These are phyloP conservation scores for Phytophthora pseudosyringae DNA, from an alignment of 352 stramenopile species.

Conservation along the genomic window DNA sequence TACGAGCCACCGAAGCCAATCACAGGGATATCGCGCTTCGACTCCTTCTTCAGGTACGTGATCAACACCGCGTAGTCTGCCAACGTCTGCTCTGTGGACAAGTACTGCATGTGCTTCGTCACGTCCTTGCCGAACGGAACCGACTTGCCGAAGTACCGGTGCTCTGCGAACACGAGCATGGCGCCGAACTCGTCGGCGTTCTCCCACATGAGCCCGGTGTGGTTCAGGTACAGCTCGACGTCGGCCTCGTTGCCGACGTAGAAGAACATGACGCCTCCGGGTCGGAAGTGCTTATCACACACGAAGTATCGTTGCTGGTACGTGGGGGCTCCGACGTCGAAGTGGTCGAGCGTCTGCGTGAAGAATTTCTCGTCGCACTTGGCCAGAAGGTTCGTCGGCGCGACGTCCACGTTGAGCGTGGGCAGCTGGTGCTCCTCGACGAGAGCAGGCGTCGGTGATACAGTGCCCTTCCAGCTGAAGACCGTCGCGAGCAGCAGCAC, in stretches of 20 bases:
- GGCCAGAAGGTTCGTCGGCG: constrained; percentile 46
- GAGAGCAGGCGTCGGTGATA: not conserved
- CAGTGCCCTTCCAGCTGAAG: constrained; percentile 8
- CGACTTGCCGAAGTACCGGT: constrained; percentile 96
- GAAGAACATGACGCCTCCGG: constrained; percentile 90
- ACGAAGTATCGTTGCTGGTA: constrained; percentile 92
- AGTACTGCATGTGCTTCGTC: constrained; percentile 72
- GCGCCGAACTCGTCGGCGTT: constrained; percentile 91
- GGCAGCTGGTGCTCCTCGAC: constrained; percentile 2
- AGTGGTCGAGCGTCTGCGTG: constrained; percentile 82
- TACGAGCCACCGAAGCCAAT: constrained; percentile 83
- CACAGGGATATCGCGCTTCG: constrained; percentile 53
- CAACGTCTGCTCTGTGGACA: constrained; percentile 85
- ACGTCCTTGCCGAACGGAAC: constrained; percentile 82
- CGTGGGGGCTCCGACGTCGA: constrained; percentile 56
- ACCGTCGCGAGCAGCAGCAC: constrained; percentile 29
- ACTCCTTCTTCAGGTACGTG: constrained; percentile 55
- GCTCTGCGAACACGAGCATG: constrained; percentile 96
- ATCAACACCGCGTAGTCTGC: constrained; percentile 78
- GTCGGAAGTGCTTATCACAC: constrained; percentile 72
- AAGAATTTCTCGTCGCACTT: constrained; percentile 80
- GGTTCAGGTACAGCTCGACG: constrained; percentile 95
- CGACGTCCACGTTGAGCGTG: constrained; percentile 46
- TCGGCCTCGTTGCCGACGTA: constrained; percentile 96
- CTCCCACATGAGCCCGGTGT: constrained; percentile 97